These are phyloP conservation scores for Anthoceros angustus DNA, from an alignment of 225 moss, liverwort and hornwort species.

Conservation along the genomic window DNA sequence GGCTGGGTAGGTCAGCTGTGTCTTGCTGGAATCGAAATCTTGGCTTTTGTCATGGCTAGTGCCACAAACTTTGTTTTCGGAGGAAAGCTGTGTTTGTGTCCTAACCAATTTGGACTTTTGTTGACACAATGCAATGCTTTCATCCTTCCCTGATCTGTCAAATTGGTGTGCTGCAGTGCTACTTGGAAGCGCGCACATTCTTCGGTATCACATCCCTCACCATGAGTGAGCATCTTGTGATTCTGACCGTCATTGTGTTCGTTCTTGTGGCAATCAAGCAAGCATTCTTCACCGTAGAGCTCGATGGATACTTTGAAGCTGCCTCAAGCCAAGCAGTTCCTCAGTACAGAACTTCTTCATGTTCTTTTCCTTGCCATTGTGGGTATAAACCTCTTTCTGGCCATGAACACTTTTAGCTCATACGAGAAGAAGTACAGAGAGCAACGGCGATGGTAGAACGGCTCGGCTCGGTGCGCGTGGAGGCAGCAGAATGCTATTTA, in stretches of 20 bases:
- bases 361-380: not conserved
- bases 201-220: not conserved
- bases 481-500: too few species aligned
- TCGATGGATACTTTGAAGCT: not conserved
- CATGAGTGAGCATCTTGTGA: conserved; percentile 3
- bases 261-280: conserved; percentile 4
- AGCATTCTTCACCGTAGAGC: not conserved
- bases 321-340: conserved; percentile 2
- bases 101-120: too few species aligned
- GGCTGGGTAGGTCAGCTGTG: too few species aligned
- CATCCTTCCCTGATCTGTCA: too few species aligned
- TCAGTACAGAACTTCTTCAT: not conserved
- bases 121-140: too few species aligned
- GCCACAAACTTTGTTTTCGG: too few species aligned
- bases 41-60: too few species aligned
- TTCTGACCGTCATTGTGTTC: not conserved
- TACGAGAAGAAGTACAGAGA: not conserved
- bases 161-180: too few species aligned
- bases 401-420: not conserved
- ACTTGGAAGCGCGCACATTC: too few species aligned
- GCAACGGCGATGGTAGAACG: not conserved
- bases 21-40: too few species aligned
- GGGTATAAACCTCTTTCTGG: not conserved
- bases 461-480: too few species aligned
- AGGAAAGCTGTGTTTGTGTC: too few species aligned